These are phyloP conservation scores for Fusarium abutilonis DNA, from an alignment of 2,329 filamentous ascomycete species.

Conservation along the genomic window DNA sequence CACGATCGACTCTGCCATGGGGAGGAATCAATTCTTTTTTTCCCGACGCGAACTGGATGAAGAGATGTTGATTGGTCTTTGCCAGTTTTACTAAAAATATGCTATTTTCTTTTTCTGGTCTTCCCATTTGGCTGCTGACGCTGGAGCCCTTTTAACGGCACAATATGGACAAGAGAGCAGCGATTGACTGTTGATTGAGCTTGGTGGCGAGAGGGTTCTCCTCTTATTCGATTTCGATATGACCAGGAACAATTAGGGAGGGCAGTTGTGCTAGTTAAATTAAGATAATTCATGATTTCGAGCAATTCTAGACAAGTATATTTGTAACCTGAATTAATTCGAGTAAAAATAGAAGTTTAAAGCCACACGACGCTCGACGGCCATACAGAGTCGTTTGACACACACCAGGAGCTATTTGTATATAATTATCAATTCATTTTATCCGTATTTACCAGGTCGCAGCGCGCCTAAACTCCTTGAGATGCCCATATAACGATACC, in stretches of 20 bases:
- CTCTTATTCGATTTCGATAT: constrained; percentile 11
- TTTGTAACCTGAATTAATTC: neutral
- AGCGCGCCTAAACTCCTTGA: constrained; percentile 42
- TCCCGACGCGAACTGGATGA: constrained; percentile 8
- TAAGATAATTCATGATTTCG: constrained; percentile 36
- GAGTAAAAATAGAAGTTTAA: neutral
- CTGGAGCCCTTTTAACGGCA: neutral
- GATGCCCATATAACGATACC: constrained; percentile 34
- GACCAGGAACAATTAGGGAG: constrained; percentile 22
- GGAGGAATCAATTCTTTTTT: constrained; percentile 2
- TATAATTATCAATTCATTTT: constrained; percentile 36
- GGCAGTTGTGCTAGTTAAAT: constrained; percentile 24
- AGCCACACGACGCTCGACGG: neutral
- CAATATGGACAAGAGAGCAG: constrained; percentile 3
- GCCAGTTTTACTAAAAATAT: constrained; percentile 34
- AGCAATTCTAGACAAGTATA: constrained; percentile 16
- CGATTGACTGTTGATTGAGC: constrained; percentile 7
- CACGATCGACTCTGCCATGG: neutral
- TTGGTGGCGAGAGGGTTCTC: constrained; percentile 6
- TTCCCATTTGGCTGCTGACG: constrained; percentile 9
- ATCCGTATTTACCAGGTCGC: constrained; percentile 33
- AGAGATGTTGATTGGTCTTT: constrained; percentile 15
- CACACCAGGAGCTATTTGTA: neutral
- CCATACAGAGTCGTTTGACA: too few relatives aligned
- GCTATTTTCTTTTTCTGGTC: constrained; percentile 23